Base-by-base conservation (phyloP, 2,329 filamentous ascomycete species). In the Clonostachys sp. region DNA sequence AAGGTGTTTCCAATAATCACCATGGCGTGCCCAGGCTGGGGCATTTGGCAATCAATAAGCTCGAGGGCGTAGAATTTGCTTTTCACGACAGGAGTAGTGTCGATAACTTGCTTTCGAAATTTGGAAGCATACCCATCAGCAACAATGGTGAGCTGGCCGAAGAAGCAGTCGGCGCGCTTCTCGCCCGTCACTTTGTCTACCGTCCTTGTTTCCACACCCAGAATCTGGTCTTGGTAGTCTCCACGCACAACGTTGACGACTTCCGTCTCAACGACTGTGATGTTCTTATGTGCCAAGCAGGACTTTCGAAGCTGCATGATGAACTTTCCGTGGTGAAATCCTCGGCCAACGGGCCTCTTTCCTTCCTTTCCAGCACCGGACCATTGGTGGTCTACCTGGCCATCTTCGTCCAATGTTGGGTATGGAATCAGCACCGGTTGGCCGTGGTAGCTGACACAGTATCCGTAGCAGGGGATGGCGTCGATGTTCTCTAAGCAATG, bases 21-120 rank as follows among this genome's bases (percentile, higher is more conserved):
- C 66, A 95, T 91, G 17, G 92, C 94, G 63, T 89, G 89, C 52
- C 83, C 74, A 2, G 84, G 81, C 45, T 80, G 75, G 3, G 91
- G 89, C 10, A 97, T 80, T 20, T 84, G 77, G 48, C 88, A 89
- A 65, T 97, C 91, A 61, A 94, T 88, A 53, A 99, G 79, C 66
- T 99, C 92, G 34, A 99, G 80, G 12, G 86, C 94, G 73, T 89
- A 97, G 72, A 99, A 99, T 69, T 90, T 94, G 59, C 86, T 91
- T 59, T 84, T 85, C 42, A 89, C 81, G 44, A 86, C 64, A 7
- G 92, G 89, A 2, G 76, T 70, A 49, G 80, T 77, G 30, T 73
- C 71, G 49, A 91, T 81, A 61, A 89, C 83, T 53, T 87, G 77
- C 66, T 92, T 92, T 56, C 94, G 84, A 73, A 97, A 96, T 60